Base-by-base conservation (phyloP, 2,329 filamentous ascomycete species). In the Penicillium oxalicum region DNA sequence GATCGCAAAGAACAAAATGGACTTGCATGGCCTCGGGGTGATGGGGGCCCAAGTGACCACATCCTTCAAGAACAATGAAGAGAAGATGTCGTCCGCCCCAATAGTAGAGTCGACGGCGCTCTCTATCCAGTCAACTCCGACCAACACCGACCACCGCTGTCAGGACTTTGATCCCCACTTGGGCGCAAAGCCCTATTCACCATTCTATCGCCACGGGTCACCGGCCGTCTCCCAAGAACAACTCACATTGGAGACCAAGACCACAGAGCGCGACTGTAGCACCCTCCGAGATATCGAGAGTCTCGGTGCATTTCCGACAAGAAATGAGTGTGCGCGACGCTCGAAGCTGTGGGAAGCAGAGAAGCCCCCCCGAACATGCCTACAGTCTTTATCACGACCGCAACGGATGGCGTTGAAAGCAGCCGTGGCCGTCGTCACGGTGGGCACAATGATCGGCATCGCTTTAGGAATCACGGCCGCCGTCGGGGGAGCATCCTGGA, bases 401-500 rank as follows among this genome's bases (percentile, higher is more conserved):
- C 70, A 73, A 52, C 63, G 65, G 9, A 52, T 74, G 49, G 52
- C 58, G 4, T 56, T 74, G 35, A 74, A 74, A 50, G 56, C 64
- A 0, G 49, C 66, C 9, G 63, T 75, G 44, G 73, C 70, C 0
- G 44, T 74, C n/a, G 48, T 73, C 9, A 65, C 70, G 6, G 53
- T 74, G 18, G 72, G 72, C 4, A 63, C 61, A 12, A 72, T 72
- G 64, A 67, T 74, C 13, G 73, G 67, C 5, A 67, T 75, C 49
- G 73, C 71, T 8, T 53, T 75, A 50, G 71, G 73, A 3, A 72
- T 75, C 48, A 71, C 70, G 1, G 64, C 64, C 24, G 70, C 69
- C 2, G 70, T 74, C 1, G 69, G 70, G 28, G 71, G 70, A n/a
- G 67, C 70, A 5, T 68, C 73, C 4, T 75, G 71, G 67, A 71